Evolutionary conservation across 1,284 basidiomycete genomes (phyloP).

Genomic region (Schizopora paradoxa): DNA sequence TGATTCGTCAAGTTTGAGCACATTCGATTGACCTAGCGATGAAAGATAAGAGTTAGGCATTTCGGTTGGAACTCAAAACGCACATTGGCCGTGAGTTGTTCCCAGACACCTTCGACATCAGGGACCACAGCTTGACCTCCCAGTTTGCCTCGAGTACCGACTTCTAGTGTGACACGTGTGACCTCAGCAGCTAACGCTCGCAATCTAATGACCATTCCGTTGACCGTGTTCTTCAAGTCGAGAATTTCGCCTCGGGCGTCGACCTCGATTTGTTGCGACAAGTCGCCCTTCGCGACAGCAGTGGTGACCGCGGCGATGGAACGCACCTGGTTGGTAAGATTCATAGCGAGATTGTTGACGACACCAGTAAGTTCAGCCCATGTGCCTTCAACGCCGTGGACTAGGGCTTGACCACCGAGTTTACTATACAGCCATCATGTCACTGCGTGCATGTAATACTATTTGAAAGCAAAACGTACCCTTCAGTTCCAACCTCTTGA

Average conservation of each 20-base stretch:
- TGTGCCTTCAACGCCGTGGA: conserved; percentile 89
- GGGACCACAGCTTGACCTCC: conserved; percentile 91
- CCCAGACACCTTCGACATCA: conserved; percentile 95
- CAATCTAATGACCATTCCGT: conserved; percentile 92
- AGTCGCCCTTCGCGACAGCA: conserved; percentile 92
- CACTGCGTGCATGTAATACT: conserved; percentile 1
- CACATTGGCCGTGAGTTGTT: conserved; percentile 85
- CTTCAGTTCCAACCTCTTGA: conserved; percentile 91
- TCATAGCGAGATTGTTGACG: conserved; percentile 91
- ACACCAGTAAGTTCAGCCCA: conserved; percentile 89
- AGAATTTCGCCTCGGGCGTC: conserved; percentile 95
- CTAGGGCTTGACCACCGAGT: conserved; percentile 89
- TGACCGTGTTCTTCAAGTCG: conserved; percentile 97
- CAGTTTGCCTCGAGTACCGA: conserved; percentile 86
- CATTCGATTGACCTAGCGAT: conserved; percentile 80
- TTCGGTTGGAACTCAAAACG: conserved; percentile 26
- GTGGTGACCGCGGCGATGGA: conserved; percentile 97
- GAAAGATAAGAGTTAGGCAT: neutral
- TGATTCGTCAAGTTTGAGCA: conserved; percentile 91
- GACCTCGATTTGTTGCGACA: conserved; percentile 95
- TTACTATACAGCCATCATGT: conserved; percentile 43
- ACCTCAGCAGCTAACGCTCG: conserved; percentile 93
- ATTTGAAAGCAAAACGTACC: conserved; percentile 38
- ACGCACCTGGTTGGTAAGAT: conserved; percentile 92
- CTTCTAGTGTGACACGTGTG: conserved; percentile 91